Conservation (phyloP, 257 asterid species). For the Ilex aquifolium region DNA sequence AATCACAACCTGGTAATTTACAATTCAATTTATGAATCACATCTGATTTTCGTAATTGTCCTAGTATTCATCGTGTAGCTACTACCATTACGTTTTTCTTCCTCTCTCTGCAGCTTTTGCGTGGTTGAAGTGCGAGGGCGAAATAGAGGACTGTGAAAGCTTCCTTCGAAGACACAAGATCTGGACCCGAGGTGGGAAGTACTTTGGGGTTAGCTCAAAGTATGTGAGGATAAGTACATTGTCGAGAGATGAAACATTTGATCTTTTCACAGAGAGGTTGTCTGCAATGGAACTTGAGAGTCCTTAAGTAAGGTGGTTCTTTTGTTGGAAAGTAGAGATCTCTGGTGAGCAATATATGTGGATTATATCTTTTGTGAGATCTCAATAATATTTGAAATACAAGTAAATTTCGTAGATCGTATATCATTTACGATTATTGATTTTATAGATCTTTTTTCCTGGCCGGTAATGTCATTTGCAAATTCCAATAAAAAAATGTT, state of each 20-base stretch:
- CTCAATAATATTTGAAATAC: too few relatives aligned
- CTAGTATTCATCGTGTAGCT: slow-evolving; percentile 7
- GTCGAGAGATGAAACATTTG: neutral
- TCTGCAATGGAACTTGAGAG: neutral
- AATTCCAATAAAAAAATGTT: too few relatives aligned
- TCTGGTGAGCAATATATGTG: too few relatives aligned
- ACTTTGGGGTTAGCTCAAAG: neutral
- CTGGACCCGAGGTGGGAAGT: neutral
- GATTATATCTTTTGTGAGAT: too few relatives aligned
- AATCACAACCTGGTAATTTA: neutral
- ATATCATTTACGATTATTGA: too few relatives aligned
- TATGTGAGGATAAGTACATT: neutral
- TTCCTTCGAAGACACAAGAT: neutral
- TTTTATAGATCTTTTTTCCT: too few relatives aligned
- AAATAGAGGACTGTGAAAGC: slow-evolving; percentile 11
- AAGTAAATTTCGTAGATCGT: too few relatives aligned
- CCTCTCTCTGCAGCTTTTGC: slow-evolving; percentile 15
- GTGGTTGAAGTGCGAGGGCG: slow-evolving; percentile 19
- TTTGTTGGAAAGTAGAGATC: too few relatives aligned
- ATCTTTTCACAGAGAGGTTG: neutral
- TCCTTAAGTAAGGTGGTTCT: too few relatives aligned
- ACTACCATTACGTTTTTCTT: slow-evolving; percentile 13
- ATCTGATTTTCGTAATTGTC: neutral
- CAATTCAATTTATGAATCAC: neutral
- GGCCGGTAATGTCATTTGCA: too few relatives aligned